Evolutionary conservation across 306 rosid genomes (phyloP).

Genomic region (Prunus fruticosa): DNA sequence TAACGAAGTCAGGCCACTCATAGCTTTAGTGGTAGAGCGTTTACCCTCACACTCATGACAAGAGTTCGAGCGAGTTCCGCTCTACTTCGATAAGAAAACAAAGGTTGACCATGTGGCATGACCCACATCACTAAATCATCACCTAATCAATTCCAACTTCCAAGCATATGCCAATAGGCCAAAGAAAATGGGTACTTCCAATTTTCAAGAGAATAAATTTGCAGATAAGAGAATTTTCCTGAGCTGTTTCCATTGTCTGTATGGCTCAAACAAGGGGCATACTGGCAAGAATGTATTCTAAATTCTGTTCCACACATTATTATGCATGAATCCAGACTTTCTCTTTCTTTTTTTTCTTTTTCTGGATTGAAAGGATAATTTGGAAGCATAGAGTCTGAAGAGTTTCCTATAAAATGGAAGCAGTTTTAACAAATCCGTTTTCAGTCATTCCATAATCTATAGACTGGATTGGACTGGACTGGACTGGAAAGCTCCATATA

Average conservation of each 20-base stretch:
- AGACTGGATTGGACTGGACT: not conserved
- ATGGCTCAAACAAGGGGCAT: slow-evolving; percentile 1
- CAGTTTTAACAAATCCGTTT: not conserved
- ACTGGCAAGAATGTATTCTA: slow-evolving; percentile 11
- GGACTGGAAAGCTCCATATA: not conserved
- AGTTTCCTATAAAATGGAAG: not conserved
- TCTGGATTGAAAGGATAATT: not conserved
- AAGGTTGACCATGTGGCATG: not conserved
- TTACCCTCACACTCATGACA: not conserved
- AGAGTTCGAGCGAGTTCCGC: not conserved
- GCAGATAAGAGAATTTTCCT: slow-evolving; percentile 17
- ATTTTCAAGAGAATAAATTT: not conserved
- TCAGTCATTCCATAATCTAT: not conserved
- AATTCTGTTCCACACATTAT: not conserved
- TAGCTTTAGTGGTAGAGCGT: not conserved
- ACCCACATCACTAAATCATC: not conserved
- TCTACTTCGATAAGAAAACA: not conserved
- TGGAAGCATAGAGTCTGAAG: slow-evolving; percentile 4
- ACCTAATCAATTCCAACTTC: not conserved
- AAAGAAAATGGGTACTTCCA: not conserved
- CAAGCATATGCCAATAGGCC: not conserved
- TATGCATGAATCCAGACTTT: slow-evolving; percentile 16
- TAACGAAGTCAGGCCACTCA: not conserved
- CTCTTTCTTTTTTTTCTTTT: not conserved
- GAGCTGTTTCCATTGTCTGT: not conserved